Percentiles rank a stretch among this genome's conserved stretches.
Conservation (phyloP, 495 filamentous ascomycete genomes). For the Penicillium samsonianum region DNA sequence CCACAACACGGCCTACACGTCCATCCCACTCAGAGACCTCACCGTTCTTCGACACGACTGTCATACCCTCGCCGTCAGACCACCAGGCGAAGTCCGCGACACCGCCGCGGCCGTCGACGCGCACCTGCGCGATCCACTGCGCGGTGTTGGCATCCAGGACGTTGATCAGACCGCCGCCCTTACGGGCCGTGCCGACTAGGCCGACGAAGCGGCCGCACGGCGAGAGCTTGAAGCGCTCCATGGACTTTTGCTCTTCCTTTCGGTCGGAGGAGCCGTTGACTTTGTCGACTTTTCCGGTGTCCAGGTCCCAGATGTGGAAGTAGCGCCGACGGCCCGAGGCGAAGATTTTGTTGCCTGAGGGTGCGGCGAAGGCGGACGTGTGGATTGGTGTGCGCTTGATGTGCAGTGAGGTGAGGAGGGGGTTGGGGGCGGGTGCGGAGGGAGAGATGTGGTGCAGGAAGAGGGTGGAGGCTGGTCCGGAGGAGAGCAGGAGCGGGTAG, state of each 20-base stretch:
- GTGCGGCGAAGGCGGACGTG: constrained; percentile 70
- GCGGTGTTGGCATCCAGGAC: constrained; percentile 75
- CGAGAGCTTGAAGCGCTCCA: constrained; percentile 85
- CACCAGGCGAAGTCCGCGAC: constrained; percentile 92
- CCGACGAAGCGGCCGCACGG: constrained; percentile 85
- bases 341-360: constrained; percentile 60
- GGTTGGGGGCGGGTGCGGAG: constrained; percentile 74
- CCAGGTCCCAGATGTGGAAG: constrained; percentile 91
- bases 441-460: constrained; percentile 86
- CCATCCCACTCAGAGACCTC: constrained; percentile 92
- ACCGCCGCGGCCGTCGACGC: constrained; percentile 78
- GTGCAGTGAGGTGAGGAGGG: constrained; percentile 84
- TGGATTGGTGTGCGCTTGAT: constrained; percentile 77
- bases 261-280: constrained; percentile 70
- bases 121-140: constrained; percentile 86
- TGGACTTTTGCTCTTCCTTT: constrained; percentile 77
- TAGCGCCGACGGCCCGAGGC: constrained; percentile 84
- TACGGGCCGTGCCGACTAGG: constrained; percentile 71
- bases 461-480: constrained; percentile 78
- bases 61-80: constrained; percentile 74
- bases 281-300: constrained; percentile 78
- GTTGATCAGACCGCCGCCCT: constrained; percentile 86
- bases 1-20: constrained; percentile 61
- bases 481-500: constrained; percentile 84
- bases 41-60: constrained; percentile 78